These are phyloP conservation scores for Colletotrichum musicola DNA, from an alignment of 2,329 filamentous ascomycete genomes.

Conservation along the genomic window DNA sequence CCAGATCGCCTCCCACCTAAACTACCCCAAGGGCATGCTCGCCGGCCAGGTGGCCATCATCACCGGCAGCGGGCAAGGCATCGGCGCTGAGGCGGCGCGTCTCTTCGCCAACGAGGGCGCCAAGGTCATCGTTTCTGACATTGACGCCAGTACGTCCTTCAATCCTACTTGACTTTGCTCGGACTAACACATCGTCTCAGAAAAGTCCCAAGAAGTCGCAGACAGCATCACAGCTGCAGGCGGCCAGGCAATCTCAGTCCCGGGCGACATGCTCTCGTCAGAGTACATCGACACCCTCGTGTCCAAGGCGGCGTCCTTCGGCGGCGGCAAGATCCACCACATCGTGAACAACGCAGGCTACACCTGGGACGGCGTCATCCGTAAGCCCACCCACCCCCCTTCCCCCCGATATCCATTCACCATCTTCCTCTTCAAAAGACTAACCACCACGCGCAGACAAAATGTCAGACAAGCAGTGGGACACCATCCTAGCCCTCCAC, in stretches of 20 bases:
- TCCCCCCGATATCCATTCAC: not conserved
- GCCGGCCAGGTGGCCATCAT: slow-evolving; percentile 87
- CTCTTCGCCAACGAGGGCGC: slow-evolving; percentile 91
- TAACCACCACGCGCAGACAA: slow-evolving; percentile 68
- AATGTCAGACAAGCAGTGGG: slow-evolving; percentile 92
- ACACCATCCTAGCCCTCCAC: slow-evolving; percentile 87
- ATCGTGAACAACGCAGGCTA: slow-evolving; percentile 94
- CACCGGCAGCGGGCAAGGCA: slow-evolving; percentile 88
- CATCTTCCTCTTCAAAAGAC: not conserved
- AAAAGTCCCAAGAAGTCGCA: slow-evolving; percentile 77
- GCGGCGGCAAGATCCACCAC: slow-evolving; percentile 88
- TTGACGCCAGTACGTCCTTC: slow-evolving; percentile 78
- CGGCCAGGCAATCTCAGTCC: slow-evolving; percentile 77
- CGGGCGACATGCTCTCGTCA: slow-evolving; percentile 81
- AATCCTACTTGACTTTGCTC: too few species aligned
- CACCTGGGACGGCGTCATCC: slow-evolving; percentile 91
- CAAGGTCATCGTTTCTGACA: slow-evolving; percentile 85
- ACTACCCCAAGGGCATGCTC: slow-evolving; percentile 84
- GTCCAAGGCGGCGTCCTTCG: slow-evolving; percentile 81
- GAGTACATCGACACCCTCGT: slow-evolving; percentile 80
- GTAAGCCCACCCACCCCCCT: not conserved
- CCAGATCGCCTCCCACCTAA: slow-evolving; percentile 83
- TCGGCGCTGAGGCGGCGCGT: slow-evolving; percentile 85
- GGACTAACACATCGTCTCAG: slow-evolving; percentile 52
- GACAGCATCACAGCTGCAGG: slow-evolving; percentile 76